Conservation (phyloP, 768 basidiomycete species). For the Collybia nuda region DNA sequence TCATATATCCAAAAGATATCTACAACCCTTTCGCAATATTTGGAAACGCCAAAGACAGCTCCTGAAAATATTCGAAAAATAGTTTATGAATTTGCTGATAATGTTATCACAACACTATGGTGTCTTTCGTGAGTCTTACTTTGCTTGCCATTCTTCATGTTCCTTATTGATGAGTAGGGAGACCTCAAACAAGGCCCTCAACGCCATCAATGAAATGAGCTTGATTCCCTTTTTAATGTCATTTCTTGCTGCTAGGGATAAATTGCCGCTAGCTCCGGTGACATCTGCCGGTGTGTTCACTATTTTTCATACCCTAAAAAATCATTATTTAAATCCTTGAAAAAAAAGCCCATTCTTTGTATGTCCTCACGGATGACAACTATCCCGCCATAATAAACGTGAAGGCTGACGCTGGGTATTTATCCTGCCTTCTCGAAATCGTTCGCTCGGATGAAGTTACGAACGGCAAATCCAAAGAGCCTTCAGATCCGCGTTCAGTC, state of each 20-base stretch:
- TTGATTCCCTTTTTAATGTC: slow-evolving; percentile 86
- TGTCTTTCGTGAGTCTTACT: slow-evolving; percentile 79
- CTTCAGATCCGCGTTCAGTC: slow-evolving; percentile 44
- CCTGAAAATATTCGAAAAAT: slow-evolving; percentile 72
- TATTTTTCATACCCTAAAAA: background rate
- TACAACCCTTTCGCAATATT: slow-evolving; percentile 62
- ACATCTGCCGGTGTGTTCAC: slow-evolving; percentile 70
- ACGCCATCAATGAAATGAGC: slow-evolving; percentile 78
- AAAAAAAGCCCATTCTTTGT: slow-evolving; percentile 79
- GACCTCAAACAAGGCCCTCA: slow-evolving; percentile 90
- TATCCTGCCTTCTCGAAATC: slow-evolving; percentile 65
- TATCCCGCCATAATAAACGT: slow-evolving; percentile 68
- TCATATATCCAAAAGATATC: slow-evolving; percentile 58
- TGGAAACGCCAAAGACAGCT: slow-evolving; percentile 58
- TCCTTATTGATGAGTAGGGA: slow-evolving; percentile 53
- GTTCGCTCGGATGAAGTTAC: slow-evolving; percentile 35
- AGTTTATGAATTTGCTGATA: slow-evolving; percentile 87
- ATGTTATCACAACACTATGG: slow-evolving; percentile 91
- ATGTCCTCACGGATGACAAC: slow-evolving; percentile 93
- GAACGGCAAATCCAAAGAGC: slow-evolving; percentile 40
- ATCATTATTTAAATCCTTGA: slow-evolving; percentile 2
- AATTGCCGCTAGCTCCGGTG: slow-evolving; percentile 69
- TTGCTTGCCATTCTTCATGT: background rate
- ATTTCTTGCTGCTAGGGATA: slow-evolving; percentile 74
- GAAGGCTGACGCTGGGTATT: slow-evolving; percentile 56